Percentiles rank a stretch among this genome's conserved stretches.
phyloP scores from a whole-genome alignment of 495 filamentous ascomycete genomes.

The Penicillium roqueforti region DNA sequence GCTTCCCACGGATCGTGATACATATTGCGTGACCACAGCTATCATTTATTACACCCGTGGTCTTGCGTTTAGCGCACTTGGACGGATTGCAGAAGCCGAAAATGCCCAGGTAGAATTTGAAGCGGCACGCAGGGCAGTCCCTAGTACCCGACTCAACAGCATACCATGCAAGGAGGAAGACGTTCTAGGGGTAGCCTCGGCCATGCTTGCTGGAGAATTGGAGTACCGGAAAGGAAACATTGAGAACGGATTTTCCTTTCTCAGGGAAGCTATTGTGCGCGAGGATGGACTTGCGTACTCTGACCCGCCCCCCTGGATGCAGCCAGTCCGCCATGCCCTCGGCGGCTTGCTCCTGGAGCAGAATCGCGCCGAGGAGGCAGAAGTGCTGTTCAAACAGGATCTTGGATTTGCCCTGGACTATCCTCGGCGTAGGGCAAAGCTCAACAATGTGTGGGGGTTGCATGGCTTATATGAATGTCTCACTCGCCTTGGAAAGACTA shows the following conservation, averaged over 20 bases:
- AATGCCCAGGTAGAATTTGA: not conserved
- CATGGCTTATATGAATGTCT: not conserved
- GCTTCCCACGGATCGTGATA: not conserved
- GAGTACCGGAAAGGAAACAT: constrained; percentile 1
- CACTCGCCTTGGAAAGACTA: not conserved
- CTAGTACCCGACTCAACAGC: constrained; percentile 1
- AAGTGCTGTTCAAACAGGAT: not conserved
- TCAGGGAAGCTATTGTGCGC: not conserved
- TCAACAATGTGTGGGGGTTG: constrained; percentile 3
- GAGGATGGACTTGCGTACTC: not conserved
- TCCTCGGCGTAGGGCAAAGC: constrained; percentile 1
- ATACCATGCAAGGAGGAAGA: constrained; percentile 1
- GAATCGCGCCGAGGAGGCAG: not conserved
- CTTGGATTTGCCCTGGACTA: not conserved
- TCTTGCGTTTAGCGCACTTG: not conserved
- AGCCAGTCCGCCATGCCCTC: not conserved
- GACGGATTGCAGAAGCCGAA: constrained; percentile 2
- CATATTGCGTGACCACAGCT: not conserved
- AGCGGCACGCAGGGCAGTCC: not conserved
- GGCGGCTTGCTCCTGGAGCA: not conserved
- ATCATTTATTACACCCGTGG: not conserved
- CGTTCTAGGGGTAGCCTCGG: not conserved
- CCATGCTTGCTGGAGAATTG: constrained; percentile 1
- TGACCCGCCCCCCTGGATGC: constrained; percentile 1
- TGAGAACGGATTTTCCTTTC: not conserved